Base-by-base conservation (phyloP, 306 rosid species). In the Cicer arietinum region DNA sequence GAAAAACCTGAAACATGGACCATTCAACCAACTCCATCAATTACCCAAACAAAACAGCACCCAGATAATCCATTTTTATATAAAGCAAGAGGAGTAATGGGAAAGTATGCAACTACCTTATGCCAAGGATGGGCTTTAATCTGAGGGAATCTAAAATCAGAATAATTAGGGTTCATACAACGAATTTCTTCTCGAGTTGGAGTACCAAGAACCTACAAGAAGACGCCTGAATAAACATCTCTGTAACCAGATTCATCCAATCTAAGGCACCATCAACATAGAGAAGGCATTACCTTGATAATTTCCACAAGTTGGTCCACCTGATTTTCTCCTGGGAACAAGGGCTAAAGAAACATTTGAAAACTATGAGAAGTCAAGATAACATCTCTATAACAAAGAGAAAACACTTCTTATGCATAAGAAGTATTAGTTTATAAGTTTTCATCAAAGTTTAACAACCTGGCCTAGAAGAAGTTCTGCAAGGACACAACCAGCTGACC, bases 401-500 rank as follows among this genome's bases (percentile, higher is more conserved):
- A 44, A 69, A 46, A 42, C 22, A 59, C 6, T n/a, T 73, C 44
- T 48, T 13, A 44, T 76, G 69, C 43, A 73, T 52, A 57, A 69
- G 78, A 71, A 60, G 83, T 51, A 44, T 76, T 17, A 48, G 47
- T 65, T 69, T 25, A 68, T 6, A 68, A 45, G 50, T 65, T 64
- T 22, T 77, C 67, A 66, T 18, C 43, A 48, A 54, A 61, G 67
- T 63, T 76, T 35, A 77, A 73, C 62, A 77, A 94, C 98, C 97
- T 90, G 92, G 79, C 97, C 97, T 45, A 91, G 80, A 82, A 94
- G 97, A 80, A 94, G 96, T 88, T 94, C 97, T 1, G 98, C 98
- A 69, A 94, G 97, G 65, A 90, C 98, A 85, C 98, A 94, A 77
- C 98, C 98, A 89, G 98, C 97, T 67, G 98, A 94, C 98, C 98